Base-by-base conservation (phyloP, 2,329 filamentous ascomycete genomes). In the Sphaceloma murrayae region DNA sequence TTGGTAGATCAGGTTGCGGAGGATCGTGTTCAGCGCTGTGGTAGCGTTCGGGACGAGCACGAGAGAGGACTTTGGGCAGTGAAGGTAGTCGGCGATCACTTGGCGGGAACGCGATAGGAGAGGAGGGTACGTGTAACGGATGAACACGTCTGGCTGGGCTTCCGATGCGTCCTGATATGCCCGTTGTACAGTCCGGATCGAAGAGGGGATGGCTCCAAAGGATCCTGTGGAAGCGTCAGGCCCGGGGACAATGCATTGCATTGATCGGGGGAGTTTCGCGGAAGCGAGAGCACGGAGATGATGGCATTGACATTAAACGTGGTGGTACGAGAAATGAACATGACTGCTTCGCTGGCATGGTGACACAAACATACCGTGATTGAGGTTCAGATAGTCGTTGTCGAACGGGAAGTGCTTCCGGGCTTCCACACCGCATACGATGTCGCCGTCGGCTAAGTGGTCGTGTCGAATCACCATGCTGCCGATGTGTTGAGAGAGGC, bases 41-140 rank as follows among this genome's bases (percentile, higher is more conserved):
- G 85, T 93, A 10, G 87, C 85, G 59, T 95, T 95, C 47, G 75
- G 67, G 1, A 94, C 78, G 51, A 93, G 80, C 1, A 94, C 86
- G 31, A 85, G 67, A 8, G 79, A 77, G 7, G 80, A 70, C 1
- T 68, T 57, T 0, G 80, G 78, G 0, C 75, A 80, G 48, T 83
- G 75, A 49, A 95, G 66, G 17, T 86, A 56, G 18, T 66, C 59
- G 1, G 84, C 81, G 3, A 88, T 65, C 3, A 78, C 79, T 24
- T 61, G 64, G 5, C 85, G 79, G 8, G 73, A 74, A 50, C 74
- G 67, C 50, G 84, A 78, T 1, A 94, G 70, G 7, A 78, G 66
- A 4, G 63, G 55, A 0, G 78, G 73, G 51, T 78, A 79, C 2
- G 75, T 70, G 58, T 81, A 83, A 17, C 82, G 77, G 57, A 89